phyloP scores from a whole-genome alignment of 371 early-diverging fungal genomes.

The Mortierella sp. region DNA sequence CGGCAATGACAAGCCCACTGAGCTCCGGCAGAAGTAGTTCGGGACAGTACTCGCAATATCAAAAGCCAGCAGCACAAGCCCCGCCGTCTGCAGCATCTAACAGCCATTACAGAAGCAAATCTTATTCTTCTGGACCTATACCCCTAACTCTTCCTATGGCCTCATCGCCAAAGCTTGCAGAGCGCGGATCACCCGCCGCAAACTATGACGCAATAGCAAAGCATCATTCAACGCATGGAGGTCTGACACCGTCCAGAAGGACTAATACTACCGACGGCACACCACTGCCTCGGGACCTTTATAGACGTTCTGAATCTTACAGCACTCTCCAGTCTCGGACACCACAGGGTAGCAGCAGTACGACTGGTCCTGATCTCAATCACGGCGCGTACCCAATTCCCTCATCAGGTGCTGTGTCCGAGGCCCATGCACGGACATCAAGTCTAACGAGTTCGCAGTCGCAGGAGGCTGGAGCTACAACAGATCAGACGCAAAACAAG shows the following conservation, averaged over 20 bases:
- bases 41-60: conserved; percentile 36
- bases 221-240: conserved; percentile 17
- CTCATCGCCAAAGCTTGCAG: conserved; percentile 18
- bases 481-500: conserved; percentile 9
- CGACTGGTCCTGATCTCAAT: conserved; percentile 1
- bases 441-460: conserved; percentile 1
- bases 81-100: conserved; percentile 39
- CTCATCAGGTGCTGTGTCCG: background rate
- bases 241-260: conserved; percentile 20
- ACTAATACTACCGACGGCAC: conserved; percentile 6
- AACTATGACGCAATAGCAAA: conserved; percentile 21
- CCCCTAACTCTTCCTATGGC: conserved; percentile 32
- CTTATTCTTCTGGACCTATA: conserved; percentile 51
- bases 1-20: conserved; percentile 39
- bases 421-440: conserved; percentile 10
- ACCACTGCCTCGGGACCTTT: conserved; percentile 22
- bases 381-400: background rate
- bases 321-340: conserved; percentile 27
- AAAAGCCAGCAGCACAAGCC: conserved; percentile 24
- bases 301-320: conserved; percentile 44
- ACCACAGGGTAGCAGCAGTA: conserved; percentile 2
- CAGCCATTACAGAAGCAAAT: conserved; percentile 35
- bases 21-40: conserved; percentile 47
- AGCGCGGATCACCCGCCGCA: conserved; percentile 11
- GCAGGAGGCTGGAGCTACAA: background rate